Evolutionary conservation across 176 grass and related monocot species (phyloP).

Genomic region (bread wheat (Triticum aestivum)): DNA sequence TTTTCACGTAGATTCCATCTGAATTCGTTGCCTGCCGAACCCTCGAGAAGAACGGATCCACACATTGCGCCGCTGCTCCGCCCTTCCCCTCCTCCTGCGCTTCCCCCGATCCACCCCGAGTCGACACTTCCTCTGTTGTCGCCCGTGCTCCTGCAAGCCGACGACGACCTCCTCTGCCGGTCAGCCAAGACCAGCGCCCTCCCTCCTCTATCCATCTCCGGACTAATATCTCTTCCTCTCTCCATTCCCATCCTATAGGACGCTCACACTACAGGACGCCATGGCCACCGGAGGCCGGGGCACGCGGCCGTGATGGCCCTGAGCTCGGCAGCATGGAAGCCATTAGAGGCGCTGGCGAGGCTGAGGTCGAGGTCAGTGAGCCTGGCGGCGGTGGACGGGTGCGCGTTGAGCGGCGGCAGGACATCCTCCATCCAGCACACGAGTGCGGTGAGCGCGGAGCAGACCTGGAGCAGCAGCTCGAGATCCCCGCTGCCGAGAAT

Average conservation of each 20-base stretch:
- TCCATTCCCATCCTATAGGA: neutral
- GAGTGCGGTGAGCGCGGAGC: slow-evolving; percentile 52
- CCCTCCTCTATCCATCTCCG: too few species aligned
- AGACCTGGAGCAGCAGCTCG: slow-evolving; percentile 41
- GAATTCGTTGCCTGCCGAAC: too few species aligned
- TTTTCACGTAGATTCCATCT: too few species aligned
- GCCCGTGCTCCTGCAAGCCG: too few species aligned
- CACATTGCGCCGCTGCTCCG: too few species aligned
- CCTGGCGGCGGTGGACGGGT: slow-evolving; percentile 27
- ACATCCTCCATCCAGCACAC: slow-evolving; percentile 91
- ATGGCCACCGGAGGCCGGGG: slow-evolving; percentile 52
- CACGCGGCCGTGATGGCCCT: slow-evolving; percentile 40
- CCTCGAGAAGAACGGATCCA: too few species aligned
- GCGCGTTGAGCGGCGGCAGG: slow-evolving; percentile 32
- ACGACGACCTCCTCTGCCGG: too few species aligned
- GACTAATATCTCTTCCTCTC: too few species aligned
- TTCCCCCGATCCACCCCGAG: too few species aligned
- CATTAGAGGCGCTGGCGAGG: slow-evolving; percentile 64
- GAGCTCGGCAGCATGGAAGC: slow-evolving; percentile 68
- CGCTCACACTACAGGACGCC: neutral
- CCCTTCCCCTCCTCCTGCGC: too few species aligned
- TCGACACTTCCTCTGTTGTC: too few species aligned
- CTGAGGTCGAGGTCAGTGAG: slow-evolving; percentile 66
- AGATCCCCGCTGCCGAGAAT: slow-evolving; percentile 62
- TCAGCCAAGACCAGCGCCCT: too few species aligned